Conservation (phyloP, 129 eudicot species). For the Arctium minus region DNA sequence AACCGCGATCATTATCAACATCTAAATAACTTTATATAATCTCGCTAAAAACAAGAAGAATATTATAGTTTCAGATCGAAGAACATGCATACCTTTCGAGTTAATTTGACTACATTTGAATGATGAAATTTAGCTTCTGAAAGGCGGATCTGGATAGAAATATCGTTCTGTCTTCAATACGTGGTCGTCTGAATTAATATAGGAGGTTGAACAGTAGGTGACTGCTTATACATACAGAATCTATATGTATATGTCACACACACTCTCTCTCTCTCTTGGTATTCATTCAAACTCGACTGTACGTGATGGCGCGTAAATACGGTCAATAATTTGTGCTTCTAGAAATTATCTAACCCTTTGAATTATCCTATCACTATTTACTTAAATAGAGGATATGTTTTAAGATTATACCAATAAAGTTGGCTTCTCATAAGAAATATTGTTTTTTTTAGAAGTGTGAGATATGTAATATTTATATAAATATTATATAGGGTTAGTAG, state of each 20-base stretch:
- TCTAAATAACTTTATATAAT: not conserved
- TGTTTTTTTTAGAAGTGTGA: too few relatives aligned
- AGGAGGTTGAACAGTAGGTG: not conserved
- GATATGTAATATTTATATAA: too few relatives aligned
- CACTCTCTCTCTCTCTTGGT: too few relatives aligned
- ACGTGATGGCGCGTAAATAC: not conserved
- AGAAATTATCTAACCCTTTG: not conserved
- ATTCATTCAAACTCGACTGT: not conserved
- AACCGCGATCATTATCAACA: not conserved
- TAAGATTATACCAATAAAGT: too few relatives aligned
- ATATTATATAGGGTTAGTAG: too few relatives aligned
- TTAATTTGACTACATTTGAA: constrained; percentile 11
- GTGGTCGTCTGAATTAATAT: not conserved
- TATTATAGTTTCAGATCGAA: not conserved
- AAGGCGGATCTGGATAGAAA: not conserved
- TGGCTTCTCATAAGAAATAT: too few relatives aligned
- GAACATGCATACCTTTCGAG: constrained; percentile 16
- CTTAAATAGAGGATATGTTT: too few relatives aligned
- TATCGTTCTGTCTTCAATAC: not conserved
- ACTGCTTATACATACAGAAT: not conserved
- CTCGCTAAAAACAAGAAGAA: not conserved
- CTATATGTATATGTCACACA: not conserved
- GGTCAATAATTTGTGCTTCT: constrained; percentile 11
- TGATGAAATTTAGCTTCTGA: not conserved
- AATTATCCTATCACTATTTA: too few relatives aligned